Evolutionary conservation across 2,329 filamentous ascomycete species (phyloP), one percentile per base, ranked within the genome.

Genomic region (Fusarium tanahbumbuense): DNA sequence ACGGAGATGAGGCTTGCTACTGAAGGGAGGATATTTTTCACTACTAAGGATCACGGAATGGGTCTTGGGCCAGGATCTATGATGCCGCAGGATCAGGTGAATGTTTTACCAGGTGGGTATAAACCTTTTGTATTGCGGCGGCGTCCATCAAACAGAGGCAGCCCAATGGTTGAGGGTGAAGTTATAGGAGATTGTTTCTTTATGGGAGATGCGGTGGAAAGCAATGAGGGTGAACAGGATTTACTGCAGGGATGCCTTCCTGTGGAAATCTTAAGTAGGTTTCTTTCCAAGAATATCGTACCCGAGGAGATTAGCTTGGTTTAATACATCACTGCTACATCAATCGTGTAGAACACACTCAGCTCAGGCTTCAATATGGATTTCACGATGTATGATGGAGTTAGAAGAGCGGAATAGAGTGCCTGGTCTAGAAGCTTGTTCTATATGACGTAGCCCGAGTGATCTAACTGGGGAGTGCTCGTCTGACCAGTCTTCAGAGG

Each of bases 1-100:
- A 2, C 5, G 10, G 34, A 37, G 18, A 37, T 37, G 34, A 37
- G 34, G 34, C 18, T 37, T 1, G 34, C 34, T n/a, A n/a, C 18
- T 7, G 34, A 37, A 12, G 34, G 34, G 0, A 37, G 34, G 3
- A 5, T 37, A 6, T 37, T 37, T 5, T 37, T 37, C 18, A n/a
- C 16, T 3, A 34, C 32, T 6, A 6, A 6, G 16, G 9, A 37
- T 6, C 8, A 34, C 32, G 16, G 34, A 4, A 37, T 37, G 34
- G 34, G 34, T 0, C 34, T 37, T 37, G 34, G 34, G 4, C 34
- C 34, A 1, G 34, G 2, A 7, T 37, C 34, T 4, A n/a, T 37
- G 34, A n/a, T n/a, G 9, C 1, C 18, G 2, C 0, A 1, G 1
- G 34, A 37, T 4, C 1, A 37, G 10, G 10, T 37, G 7, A 0